Evolutionary conservation across 2,329 filamentous ascomycete species (phyloP).

Genomic region (Calonectria leucothoes): DNA sequence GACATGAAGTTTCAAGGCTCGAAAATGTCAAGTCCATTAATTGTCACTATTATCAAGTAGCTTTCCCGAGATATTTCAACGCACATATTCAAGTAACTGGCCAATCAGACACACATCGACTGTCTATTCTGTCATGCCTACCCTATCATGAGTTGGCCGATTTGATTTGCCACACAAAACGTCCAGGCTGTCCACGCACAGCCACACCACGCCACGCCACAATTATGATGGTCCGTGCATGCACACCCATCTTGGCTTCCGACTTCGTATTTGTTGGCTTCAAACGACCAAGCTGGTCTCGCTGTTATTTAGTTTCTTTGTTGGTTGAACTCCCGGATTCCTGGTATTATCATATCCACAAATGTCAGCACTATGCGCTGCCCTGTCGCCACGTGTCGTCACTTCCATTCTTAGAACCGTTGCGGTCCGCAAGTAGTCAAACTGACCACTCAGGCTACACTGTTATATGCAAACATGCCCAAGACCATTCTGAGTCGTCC

Average conservation of each 20-base stretch:
- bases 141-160: not conserved
- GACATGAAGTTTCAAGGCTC: no score
- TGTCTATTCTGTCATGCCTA: not conserved
- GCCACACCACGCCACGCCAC: not conserved
- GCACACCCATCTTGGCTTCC: no score
- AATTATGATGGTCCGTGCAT: not conserved
- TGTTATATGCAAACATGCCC: not conserved
- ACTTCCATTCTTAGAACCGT: not conserved
- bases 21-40: no score
- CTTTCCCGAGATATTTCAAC: no score
- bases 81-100: not conserved
- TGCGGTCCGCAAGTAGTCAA: no score
- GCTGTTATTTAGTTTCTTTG: no score
- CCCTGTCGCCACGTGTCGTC: not conserved
- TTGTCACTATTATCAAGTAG: no score
- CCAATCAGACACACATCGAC: not conserved
- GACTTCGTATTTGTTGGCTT: no score
- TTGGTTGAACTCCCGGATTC: no score
- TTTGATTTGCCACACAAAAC: no score
- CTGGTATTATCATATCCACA: not conserved
- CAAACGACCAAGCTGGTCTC: no score
- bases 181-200: not conserved
- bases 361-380: not conserved
- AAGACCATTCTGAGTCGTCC: not conserved
- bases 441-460: no score